A percentile compares a stretch with the other conserved stretches of the same genome.
phyloP scores from a whole-genome alignment of 345 rosid species.

The Populus deltoides region DNA sequence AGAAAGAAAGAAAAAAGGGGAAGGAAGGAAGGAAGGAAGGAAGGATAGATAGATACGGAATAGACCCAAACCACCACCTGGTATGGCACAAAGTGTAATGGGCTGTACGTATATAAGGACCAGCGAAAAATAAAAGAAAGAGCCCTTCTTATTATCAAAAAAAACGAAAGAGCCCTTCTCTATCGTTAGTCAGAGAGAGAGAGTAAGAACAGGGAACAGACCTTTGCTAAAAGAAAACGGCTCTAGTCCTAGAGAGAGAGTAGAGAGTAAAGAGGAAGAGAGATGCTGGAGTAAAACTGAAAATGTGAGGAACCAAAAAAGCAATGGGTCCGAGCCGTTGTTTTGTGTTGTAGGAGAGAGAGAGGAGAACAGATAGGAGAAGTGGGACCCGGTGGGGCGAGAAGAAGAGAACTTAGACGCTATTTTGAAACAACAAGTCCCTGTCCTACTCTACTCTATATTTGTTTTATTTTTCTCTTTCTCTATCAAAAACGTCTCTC shows the following conservation, averaged over 20 bases:
- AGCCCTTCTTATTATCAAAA: not conserved
- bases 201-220: not conserved
- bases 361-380: not conserved
- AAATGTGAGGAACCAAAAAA: too few species aligned
- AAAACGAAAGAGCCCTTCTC: not conserved
- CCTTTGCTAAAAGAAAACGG: too few species aligned
- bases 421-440: slow-evolving; percentile 41
- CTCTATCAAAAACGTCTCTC: not conserved
- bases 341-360: slow-evolving; percentile 20
- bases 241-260: too few species aligned
- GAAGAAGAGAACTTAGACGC: slow-evolving; percentile 64
- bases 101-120: not conserved
- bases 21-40: not conserved
- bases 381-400: slow-evolving; percentile 29
- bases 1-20: not conserved
- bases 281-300: not conserved
- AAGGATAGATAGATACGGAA: not conserved
- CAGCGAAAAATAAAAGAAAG: not conserved
- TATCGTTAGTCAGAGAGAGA: not conserved
- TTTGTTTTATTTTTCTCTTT: slow-evolving; percentile 24
- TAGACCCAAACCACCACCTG: slow-evolving; percentile 8
- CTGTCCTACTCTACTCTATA: slow-evolving; percentile 33
- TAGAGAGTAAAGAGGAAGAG: too few species aligned
- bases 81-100: not conserved
- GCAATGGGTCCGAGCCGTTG: slow-evolving; percentile 38